Conservation (phyloP, 2,329 filamentous ascomycete species). For the Fusarium sp. region DNA sequence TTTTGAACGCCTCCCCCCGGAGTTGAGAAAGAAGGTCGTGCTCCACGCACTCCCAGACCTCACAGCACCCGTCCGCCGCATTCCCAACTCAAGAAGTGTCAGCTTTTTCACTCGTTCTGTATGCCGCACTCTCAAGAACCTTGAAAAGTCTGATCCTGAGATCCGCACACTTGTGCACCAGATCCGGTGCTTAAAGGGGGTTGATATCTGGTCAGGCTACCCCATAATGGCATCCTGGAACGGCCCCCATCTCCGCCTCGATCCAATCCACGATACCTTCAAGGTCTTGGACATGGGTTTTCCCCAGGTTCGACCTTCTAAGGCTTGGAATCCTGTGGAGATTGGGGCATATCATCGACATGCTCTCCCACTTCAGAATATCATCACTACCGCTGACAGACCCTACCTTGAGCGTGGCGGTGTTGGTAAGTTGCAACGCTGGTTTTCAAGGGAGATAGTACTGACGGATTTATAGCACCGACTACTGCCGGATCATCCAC, state of each 20-base stretch:
- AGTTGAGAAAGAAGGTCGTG: too few relatives aligned
- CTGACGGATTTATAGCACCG: background rate
- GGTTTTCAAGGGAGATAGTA: background rate
- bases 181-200: background rate
- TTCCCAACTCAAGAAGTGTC: too few relatives aligned
- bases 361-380: background rate
- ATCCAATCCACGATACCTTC: background rate
- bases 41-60: too few relatives aligned
- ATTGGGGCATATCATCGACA: background rate
- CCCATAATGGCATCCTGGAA: too few relatives aligned
- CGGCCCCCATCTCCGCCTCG: background rate
- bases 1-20: too few relatives aligned
- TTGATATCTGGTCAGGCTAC: background rate
- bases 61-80: accelerated
- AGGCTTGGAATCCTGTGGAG: background rate
- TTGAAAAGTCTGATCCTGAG: accelerated
- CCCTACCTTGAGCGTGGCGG: background rate
- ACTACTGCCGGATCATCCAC: background rate
- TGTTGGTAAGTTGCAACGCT: background rate
- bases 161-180: accelerated
- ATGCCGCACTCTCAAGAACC: background rate
- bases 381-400: accelerated
- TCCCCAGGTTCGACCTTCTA: background rate
- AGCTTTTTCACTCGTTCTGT: too few relatives aligned
- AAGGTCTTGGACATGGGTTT: background rate